Base-by-base conservation (phyloP, 106 monocot genomes). In the Dendrobium catenatum region DNA sequence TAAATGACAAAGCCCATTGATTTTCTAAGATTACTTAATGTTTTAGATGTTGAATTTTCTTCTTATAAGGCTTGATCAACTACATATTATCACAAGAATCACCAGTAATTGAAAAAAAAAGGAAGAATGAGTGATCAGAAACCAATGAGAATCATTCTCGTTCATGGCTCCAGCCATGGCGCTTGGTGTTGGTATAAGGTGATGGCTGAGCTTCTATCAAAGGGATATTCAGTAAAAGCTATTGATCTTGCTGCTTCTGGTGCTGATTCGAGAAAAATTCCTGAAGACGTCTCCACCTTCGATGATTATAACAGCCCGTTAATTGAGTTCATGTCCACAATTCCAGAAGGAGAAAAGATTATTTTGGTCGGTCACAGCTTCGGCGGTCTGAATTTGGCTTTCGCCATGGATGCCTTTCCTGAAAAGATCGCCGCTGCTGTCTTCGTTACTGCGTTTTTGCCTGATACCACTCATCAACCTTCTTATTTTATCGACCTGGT, bases 121-220 rank as follows among this genome's bases (percentile, higher is more conserved):
- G 13, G 13, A 51, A 51, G 10, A 13, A 51, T 3, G 37, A 3
- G 37, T 37, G 37, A 37, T 51, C 1, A 51, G 13, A 13, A 13
- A 51, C 3, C 51, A 16, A 3, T 13, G 15, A 66, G 64, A 66
- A 48, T 83, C 37, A 73, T 88, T 11, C 82, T 91, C 18, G 79
- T 91, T 24, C 91, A 91, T 77, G 91, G 91, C 2, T 80, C 83
- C 5, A 68, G 88, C 73, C 88, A 88, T 55, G 91, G 91, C 19
- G 91, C 83, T 8, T 91, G 91, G 91, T 83, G 78, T 24, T 91
- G 88, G 88, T 85, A 88, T 88, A 91, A 91, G 83, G 64, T 91
- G 37, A 5, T 80, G 9, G 58, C 88, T 9, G n/a, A 29, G 42
- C 81, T 91, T 80, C 67, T 80, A 91, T 64, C 24, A 22, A 8